Evolutionary conservation across 257 asterid genomes (phyloP), one percentile per base, ranked within the genome.

Genomic region (Jacaranda copaia): DNA sequence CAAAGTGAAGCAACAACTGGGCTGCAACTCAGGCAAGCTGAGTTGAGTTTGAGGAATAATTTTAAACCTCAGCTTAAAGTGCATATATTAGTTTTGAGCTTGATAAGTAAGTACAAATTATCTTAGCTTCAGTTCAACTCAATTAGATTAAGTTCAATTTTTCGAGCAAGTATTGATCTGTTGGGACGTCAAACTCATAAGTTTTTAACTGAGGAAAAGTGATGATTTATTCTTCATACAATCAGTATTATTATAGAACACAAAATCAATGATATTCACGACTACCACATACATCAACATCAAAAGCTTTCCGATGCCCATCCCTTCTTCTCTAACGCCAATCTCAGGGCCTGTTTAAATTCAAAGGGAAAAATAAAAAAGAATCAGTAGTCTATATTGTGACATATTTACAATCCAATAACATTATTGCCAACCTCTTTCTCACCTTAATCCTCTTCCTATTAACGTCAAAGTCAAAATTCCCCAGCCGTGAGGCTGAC

Each of bases 221-320:
- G 19, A 32, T 61, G 45, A 61, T 35, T 16, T 25, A 18, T 7
- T 65, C 8, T 13, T 38, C 43, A 61, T 63, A 39, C 25, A 40
- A 65, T 65, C 49, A 65, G 52, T 43, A 40, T 15, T 40, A 8
- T 15, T 12, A 40, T 7, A 6, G 38, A 43, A 42, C 40, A 18
- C n/a, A 36, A 61, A 61, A 13, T 10, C 13, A 68, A 4, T 46
- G 19, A 49, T 45, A 32, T 68, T 25, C 1, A 10, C 16, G 5
- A 49, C 3, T 5, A 14, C 9, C 39, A 59, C 6, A n/a, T 14
- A 3, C 5, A 6, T 11, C 65, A 4, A 6, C 5, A 13, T 55
- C 61, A 55, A 5, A 55, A 55, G 61, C 61, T 16, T n/a, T 55
- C 61, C 4, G 61, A 55, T 55, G 61, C 61, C 61, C 61, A 55